A percentile compares a stretch with the other conserved stretches of the same genome.
phyloP scores from a whole-genome alignment of 768 basidiomycete genomes.

The Tricholoma bakamatsutake region DNA sequence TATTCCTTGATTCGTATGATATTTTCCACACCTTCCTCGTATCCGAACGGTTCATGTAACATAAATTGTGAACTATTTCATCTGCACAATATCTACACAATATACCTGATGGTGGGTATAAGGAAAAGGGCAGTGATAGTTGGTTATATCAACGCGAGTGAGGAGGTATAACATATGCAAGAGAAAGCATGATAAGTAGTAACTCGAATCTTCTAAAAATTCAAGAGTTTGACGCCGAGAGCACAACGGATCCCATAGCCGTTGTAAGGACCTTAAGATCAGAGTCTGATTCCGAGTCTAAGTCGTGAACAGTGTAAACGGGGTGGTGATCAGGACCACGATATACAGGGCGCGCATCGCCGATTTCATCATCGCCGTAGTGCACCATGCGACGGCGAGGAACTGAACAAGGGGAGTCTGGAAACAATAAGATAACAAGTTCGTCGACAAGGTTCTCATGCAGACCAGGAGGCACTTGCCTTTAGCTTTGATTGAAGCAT shows the following conservation, averaged over 20 bases:
- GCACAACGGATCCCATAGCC: conserved; percentile 18
- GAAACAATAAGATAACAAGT: neutral
- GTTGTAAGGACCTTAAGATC: conserved; percentile 27
- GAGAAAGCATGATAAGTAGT: neutral
- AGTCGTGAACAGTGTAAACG: conserved; percentile 11
- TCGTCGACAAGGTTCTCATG: neutral
- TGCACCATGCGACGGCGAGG: conserved; percentile 1
- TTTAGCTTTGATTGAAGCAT: conserved; percentile 39
- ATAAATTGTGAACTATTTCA: neutral
- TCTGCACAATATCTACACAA: neutral
- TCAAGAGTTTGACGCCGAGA: neutral
- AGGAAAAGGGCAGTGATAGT: neutral
- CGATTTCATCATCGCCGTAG: neutral
- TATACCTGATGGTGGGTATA: neutral
- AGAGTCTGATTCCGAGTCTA: conserved; percentile 25
- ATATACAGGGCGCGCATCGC: neutral
- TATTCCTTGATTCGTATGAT: neutral
- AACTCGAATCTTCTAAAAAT: neutral
- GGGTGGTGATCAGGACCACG: neutral
- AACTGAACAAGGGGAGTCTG: conserved; percentile 30
- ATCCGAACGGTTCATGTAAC: neutral
- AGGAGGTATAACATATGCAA: neutral
- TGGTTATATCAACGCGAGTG: neutral
- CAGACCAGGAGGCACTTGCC: conserved; percentile 25
- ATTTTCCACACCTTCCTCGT: neutral